Percentiles rank a stretch among this genome's conserved stretches.
Conservation (phyloP, 2,329 filamentous ascomycete species). For the Aspergillus chevalieri region DNA sequence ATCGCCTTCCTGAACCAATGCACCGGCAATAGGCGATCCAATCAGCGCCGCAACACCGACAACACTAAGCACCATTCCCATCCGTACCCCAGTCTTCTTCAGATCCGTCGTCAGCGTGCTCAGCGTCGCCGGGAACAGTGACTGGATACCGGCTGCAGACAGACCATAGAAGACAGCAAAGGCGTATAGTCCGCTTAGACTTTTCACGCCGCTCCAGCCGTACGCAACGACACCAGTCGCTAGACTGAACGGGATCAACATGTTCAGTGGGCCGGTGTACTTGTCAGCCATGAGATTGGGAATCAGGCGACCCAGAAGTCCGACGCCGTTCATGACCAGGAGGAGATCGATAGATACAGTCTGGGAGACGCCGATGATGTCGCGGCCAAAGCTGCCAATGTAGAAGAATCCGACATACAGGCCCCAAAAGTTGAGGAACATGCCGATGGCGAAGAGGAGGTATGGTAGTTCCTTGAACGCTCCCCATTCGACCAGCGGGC, state of each 20-base stretch:
- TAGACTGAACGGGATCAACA: slow-evolving; percentile 49
- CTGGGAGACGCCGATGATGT: slow-evolving; percentile 36
- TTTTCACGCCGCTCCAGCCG: slow-evolving; percentile 54
- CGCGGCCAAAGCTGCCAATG: slow-evolving; percentile 36
- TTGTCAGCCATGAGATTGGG: slow-evolving; percentile 56
- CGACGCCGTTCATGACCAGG: slow-evolving; percentile 60
- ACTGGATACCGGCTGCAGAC: slow-evolving; percentile 58
- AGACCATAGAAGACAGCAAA: slow-evolving; percentile 62
- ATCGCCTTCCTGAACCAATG: slow-evolving; percentile 41
- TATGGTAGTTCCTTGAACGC: slow-evolving; percentile 49
- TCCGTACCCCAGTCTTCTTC: slow-evolving; percentile 50
- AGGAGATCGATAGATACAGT: slow-evolving; percentile 53
- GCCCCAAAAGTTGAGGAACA: slow-evolving; percentile 46
- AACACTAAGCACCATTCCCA: slow-evolving; percentile 52
- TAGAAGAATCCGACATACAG: slow-evolving; percentile 52
- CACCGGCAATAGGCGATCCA: slow-evolving; percentile 51
- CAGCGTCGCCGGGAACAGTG: slow-evolving; percentile 59
- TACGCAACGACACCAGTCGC: slow-evolving; percentile 41
- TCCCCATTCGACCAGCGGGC: slow-evolving; percentile 46
- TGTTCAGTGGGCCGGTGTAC: slow-evolving; percentile 54
- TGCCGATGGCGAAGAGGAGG: slow-evolving; percentile 36
- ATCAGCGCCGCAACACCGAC: slow-evolving; percentile 50
- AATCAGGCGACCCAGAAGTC: slow-evolving; percentile 52
- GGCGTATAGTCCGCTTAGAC: slow-evolving; percentile 49
- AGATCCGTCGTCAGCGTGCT: slow-evolving; percentile 50